These are phyloP conservation scores for Thraustotheca clavata DNA, from an alignment of 352 stramenopile genomes.

Conservation along the genomic window DNA sequence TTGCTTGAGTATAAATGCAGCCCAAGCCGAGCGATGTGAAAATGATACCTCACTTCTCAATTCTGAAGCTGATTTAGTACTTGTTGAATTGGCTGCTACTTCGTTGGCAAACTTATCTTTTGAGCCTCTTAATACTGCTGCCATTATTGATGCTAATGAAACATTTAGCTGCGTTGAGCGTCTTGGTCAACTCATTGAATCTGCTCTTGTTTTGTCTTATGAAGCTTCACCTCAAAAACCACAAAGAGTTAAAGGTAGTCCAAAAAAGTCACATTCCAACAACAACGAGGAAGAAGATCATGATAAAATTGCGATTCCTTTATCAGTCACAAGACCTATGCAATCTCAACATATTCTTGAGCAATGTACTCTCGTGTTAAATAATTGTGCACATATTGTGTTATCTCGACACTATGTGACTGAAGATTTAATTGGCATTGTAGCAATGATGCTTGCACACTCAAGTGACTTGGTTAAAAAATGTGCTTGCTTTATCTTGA, in stretches of 20 bases:
- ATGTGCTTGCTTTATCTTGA: constrained; percentile 59
- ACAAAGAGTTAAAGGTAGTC: constrained; percentile 14
- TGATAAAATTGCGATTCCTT: constrained; percentile 30
- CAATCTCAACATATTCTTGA: constrained; percentile 36
- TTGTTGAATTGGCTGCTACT: constrained; percentile 52
- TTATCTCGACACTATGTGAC: constrained; percentile 20
- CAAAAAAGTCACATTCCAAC: constrained; percentile 20
- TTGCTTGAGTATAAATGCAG: constrained; percentile 34
- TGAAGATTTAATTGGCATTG: constrained; percentile 30
- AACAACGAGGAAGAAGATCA: constrained; percentile 30
- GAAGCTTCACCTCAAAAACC: background rate
- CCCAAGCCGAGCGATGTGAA: background rate
- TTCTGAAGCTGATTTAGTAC: constrained; percentile 36
- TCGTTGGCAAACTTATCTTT: constrained; percentile 67
- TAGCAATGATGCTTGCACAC: constrained; percentile 50
- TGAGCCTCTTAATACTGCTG: constrained; percentile 31
- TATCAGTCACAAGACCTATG: constrained; percentile 6
- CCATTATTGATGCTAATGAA: constrained; percentile 31
- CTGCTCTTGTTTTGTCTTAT: background rate
- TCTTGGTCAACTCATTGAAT: constrained; percentile 18
- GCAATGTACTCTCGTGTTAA: constrained; percentile 54
- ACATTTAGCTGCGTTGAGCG: background rate
- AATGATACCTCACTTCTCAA: background rate
- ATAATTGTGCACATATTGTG: constrained; percentile 40
- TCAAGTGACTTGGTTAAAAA: constrained; percentile 60